Conservation (phyloP, 352 stramenopile genomes). For the Peronosclerospora sorghi region DNA sequence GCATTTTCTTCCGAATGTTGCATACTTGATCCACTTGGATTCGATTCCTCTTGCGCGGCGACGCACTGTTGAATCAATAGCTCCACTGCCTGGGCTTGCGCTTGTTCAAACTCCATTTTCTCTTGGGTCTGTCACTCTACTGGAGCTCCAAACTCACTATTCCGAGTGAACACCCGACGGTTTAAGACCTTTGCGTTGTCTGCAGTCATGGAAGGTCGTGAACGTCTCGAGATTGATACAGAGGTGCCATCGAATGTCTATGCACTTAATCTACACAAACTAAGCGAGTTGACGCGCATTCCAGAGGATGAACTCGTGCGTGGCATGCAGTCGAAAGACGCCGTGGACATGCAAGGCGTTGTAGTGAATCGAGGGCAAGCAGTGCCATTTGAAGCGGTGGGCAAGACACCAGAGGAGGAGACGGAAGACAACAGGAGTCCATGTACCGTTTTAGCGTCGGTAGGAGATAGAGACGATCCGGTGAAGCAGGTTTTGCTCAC, state of each 20-base stretch:
- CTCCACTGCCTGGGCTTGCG: slow-evolving; percentile 46
- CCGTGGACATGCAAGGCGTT: slow-evolving; percentile 74
- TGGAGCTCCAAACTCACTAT: neutral
- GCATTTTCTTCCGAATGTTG: slow-evolving; percentile 20
- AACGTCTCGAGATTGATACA: slow-evolving; percentile 48
- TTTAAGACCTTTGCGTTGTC: slow-evolving; percentile 2
- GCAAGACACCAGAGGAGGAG: slow-evolving; percentile 29
- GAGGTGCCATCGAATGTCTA: slow-evolving; percentile 77
- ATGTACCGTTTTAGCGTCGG: neutral
- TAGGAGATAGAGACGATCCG: neutral
- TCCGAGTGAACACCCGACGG: neutral
- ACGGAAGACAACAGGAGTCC: slow-evolving; percentile 5
- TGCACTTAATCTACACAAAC: slow-evolving; percentile 51
- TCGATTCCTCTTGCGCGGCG: neutral
- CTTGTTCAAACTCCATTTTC: slow-evolving; percentile 27
- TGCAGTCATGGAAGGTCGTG: slow-evolving; percentile 22
- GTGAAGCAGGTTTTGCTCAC: slow-evolving; percentile 75
- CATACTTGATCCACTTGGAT: neutral
- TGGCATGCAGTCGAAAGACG: slow-evolving; percentile 61
- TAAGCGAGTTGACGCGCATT: slow-evolving; percentile 53
- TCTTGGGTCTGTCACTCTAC: neutral
- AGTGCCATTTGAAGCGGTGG: slow-evolving; percentile 68
- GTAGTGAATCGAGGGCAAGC: slow-evolving; percentile 68
- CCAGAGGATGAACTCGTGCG: slow-evolving; percentile 54
- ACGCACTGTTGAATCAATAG: slow-evolving; percentile 46